These are phyloP conservation scores for Colletotrichum sp. DNA, from an alignment of 2,329 filamentous ascomycete species.

Conservation along the genomic window DNA sequence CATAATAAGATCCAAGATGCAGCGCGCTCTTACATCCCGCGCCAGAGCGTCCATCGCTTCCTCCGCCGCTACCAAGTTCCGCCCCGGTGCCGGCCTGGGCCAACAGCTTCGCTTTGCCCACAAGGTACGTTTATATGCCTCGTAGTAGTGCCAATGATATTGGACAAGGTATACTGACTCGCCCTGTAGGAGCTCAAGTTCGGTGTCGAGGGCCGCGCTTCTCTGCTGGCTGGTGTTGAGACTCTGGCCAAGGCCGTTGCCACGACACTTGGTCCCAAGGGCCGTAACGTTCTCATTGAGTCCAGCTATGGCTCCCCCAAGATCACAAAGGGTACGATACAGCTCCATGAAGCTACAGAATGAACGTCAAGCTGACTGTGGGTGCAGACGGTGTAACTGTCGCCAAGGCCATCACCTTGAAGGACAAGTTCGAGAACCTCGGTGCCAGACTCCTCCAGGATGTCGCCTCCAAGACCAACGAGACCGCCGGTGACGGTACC, in stretches of 20 bases:
- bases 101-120: conserved; percentile 97
- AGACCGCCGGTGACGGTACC: conserved; percentile 97
- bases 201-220: conserved; percentile 89
- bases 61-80: conserved; percentile 69
- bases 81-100: conserved; percentile 68
- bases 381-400: conserved; percentile 82
- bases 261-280: conserved; percentile 96
- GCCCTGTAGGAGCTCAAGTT: conserved; percentile 88
- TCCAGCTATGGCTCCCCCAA: conserved; percentile 98
- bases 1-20: conserved; percentile 69
- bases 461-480: conserved; percentile 99
- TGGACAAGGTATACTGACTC: conserved; percentile 30
- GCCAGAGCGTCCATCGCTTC: conserved; percentile 82
- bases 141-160: conserved; percentile 20
- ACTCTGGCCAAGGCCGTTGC: conserved; percentile 95
- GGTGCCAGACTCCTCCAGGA: conserved; percentile 96
- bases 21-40: conserved; percentile 88
- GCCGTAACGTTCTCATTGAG: conserved; percentile 97
- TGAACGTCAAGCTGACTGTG: conserved; percentile 25
- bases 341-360: background rate
- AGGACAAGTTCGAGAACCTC: conserved; percentile 99
- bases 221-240: conserved; percentile 92
- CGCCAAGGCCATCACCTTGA: conserved; percentile 85
- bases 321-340: conserved; percentile 90
- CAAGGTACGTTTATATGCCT: conserved; percentile 69